These are phyloP conservation scores for Colletotrichum magnum DNA, from an alignment of 2,329 filamentous ascomycete genomes.

Conservation along the genomic window DNA sequence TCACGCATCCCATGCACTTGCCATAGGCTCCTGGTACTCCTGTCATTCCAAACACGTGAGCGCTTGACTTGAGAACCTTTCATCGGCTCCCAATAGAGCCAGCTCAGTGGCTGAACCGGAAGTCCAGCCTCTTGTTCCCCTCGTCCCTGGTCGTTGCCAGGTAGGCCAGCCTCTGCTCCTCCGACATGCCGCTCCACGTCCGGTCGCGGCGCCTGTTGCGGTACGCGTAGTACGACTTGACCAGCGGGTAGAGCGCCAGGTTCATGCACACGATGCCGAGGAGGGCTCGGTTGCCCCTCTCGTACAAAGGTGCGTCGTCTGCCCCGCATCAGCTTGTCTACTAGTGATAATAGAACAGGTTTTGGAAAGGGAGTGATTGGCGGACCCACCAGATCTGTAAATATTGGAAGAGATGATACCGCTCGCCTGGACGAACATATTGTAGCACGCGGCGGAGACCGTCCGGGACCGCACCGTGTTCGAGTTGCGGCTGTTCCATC, in stretches of 20 bases:
- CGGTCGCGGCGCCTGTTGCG: conserved; percentile 61
- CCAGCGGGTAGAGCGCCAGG: conserved; percentile 61
- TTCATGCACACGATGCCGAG: conserved; percentile 64
- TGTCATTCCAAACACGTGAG: no score
- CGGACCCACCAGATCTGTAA: conserved; percentile 58
- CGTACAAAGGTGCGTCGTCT: conserved; percentile 48
- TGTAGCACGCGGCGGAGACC: conserved; percentile 70
- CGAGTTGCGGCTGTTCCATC: conserved; percentile 70
- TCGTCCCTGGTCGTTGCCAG: conserved; percentile 56
- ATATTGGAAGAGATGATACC: conserved; percentile 54
- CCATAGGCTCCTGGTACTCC: no score
- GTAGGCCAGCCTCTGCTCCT: conserved; percentile 51
- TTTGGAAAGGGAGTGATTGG: no score
- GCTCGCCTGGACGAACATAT: conserved; percentile 56
- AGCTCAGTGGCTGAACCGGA: conserved; percentile 41
- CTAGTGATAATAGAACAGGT: no score
- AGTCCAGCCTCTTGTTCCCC: conserved; percentile 61
- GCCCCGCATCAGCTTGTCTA: no score
- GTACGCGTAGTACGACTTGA: conserved; percentile 67
- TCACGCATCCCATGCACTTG: no score
- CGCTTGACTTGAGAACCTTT: no score
- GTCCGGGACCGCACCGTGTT: conserved; percentile 71
- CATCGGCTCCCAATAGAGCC: no score
- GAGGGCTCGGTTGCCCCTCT: conserved; percentile 64
- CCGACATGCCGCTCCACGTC: conserved; percentile 63